Evolutionary conservation across 306 rosid genomes (phyloP).

Genomic region (Mimosa pudica): DNA sequence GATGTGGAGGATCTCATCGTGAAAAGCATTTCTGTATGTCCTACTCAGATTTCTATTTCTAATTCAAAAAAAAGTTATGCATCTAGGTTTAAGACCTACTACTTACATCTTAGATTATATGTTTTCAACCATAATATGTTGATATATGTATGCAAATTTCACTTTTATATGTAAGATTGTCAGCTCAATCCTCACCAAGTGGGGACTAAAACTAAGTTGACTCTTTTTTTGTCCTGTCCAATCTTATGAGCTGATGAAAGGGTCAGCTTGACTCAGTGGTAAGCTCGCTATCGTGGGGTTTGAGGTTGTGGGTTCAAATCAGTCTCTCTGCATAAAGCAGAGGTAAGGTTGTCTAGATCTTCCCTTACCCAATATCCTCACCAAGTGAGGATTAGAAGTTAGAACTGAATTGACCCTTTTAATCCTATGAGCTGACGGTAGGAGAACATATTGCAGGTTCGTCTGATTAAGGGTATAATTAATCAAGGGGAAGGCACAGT

Average conservation of each 20-base stretch:
- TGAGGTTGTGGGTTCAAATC: too few species aligned
- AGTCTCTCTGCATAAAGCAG: too few species aligned
- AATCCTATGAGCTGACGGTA: neutral
- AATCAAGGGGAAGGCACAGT: slow-evolving; percentile 96
- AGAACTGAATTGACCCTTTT: too few species aligned
- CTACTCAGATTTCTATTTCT: neutral
- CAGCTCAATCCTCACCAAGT: neutral
- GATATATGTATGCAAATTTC: neutral
- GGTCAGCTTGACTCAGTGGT: too few species aligned
- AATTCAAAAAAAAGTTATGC: neutral
- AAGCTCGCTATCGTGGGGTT: too few species aligned
- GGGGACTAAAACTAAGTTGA: too few species aligned
- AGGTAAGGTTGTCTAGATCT: too few species aligned
- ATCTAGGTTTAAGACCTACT: neutral
- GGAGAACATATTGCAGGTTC: slow-evolving; percentile 64
- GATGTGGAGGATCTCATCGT: slow-evolving; percentile 96
- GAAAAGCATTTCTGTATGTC: slow-evolving; percentile 97
- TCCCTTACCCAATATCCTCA: too few species aligned
- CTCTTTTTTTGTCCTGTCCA: too few species aligned
- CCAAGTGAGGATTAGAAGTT: too few species aligned
- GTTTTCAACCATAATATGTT: slow-evolving; percentile 7
- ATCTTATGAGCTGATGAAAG: too few species aligned
- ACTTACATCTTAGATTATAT: neutral
- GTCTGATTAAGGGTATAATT: slow-evolving; percentile 93
- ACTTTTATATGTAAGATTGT: neutral